Evolutionary conservation across 2,329 filamentous ascomycete genomes (phyloP), one percentile per base, ranked within the genome.

Genomic region (Monosporascus sp.): DNA sequence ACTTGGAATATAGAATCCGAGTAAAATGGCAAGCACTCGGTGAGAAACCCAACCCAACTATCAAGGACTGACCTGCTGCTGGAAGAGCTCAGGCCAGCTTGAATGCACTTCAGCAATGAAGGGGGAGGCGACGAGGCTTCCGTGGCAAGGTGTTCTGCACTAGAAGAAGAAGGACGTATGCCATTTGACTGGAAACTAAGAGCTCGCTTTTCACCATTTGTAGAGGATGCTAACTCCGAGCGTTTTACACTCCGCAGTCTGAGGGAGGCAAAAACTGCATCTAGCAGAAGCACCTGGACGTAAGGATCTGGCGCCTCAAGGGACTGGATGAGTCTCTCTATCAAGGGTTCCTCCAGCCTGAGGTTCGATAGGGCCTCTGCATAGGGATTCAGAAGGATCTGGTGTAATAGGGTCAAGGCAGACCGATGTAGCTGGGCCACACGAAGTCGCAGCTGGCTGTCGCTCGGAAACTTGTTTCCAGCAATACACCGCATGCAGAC

Each of bases 21-120:
- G 69, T 96, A 96, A 15, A 96, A 78, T 0, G 92, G 91, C 31
- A 99, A 74, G 45, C 91, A 89, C 65, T 93, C 88, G 5, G 85
- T 82, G 7, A 99, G 77, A 60, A 99, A 92, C 31, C 82, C 79
- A 9, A 97, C 85, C 95, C 95, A 99, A 66, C 89, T 92, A 63
- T 97, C 92, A 37, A 99, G 75, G 6, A 95, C 86, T 8, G 85
- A 78, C 5, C 90, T 85, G 60, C 89, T 92, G 51, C 78, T 85
- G 3, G 80, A 68, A 3, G 91, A 89, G 51, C 88, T 85, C 49
- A 99, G 86, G 0, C 91, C 94, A 46, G 85, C 83, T 56, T 91
- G 86, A 14, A 99, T 78, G 65, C 90, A 96, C 57, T 89, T 87
- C n/a, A 94, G 79, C n/a, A 99, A 72, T 37, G 86, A 76, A 17